Conservation (phyloP, 441 rosid species). For the Hura crepitans region DNA sequence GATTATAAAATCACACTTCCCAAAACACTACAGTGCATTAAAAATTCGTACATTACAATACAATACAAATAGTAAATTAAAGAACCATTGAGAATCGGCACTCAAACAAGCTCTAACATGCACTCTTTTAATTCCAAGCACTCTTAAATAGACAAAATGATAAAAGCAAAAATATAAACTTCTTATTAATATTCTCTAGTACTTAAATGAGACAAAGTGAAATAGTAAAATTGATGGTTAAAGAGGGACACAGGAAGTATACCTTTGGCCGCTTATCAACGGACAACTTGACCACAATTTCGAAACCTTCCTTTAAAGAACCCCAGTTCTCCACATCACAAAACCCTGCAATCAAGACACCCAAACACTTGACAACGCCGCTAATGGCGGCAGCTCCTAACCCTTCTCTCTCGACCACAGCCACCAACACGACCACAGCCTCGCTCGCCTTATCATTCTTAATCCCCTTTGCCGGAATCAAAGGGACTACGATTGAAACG, state of each 20-base stretch:
- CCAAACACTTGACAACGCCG: slow-evolving; percentile 76
- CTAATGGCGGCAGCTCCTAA: slow-evolving; percentile 65
- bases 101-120: too few relatives aligned
- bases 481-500: slow-evolving; percentile 51
- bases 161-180: too few relatives aligned
- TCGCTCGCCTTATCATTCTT: slow-evolving; percentile 51
- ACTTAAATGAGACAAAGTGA: too few relatives aligned
- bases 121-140: too few relatives aligned
- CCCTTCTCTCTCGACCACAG: slow-evolving; percentile 36
- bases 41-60: too few relatives aligned
- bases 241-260: background rate
- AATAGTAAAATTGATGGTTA: too few relatives aligned
- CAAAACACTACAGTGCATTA: too few relatives aligned
- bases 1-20: too few relatives aligned
- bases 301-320: slow-evolving; percentile 52
- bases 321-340: slow-evolving; percentile 70
- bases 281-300: slow-evolving; percentile 53
- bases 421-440: slow-evolving; percentile 58
- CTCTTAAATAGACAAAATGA: too few relatives aligned
- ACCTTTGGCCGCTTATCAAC: slow-evolving; percentile 93
- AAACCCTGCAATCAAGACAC: slow-evolving; percentile 49
- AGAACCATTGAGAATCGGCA: too few relatives aligned
- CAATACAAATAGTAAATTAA: too few relatives aligned
- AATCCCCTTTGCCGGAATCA: slow-evolving; percentile 48
- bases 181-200: too few relatives aligned